phyloP scores from a whole-genome alignment of 805 yeast species.

The Candida boidinii region DNA sequence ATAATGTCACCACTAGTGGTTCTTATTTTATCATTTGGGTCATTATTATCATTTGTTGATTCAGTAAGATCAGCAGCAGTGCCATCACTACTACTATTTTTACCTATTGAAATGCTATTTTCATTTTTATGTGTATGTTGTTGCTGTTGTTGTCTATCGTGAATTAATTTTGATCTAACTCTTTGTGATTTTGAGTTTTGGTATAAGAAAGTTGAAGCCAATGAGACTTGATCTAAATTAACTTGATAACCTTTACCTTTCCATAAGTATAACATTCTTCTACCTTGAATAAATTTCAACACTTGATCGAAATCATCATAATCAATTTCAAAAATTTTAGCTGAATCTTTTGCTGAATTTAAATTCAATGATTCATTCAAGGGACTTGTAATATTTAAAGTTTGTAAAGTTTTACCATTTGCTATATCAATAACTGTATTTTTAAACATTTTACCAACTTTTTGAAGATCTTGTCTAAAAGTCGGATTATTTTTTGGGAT shows the following conservation, averaged over 20 bases:
- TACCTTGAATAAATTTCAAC: slow-evolving; percentile 18
- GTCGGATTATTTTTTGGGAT: slow-evolving; percentile 24
- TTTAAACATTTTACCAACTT: slow-evolving; percentile 26
- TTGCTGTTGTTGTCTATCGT: too few species aligned
- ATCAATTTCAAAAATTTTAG: slow-evolving; percentile 10
- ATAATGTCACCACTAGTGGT: not conserved
- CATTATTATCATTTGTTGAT: not conserved
- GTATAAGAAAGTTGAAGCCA: slow-evolving; percentile 8
- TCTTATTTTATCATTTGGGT: not conserved
- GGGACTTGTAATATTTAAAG: slow-evolving; percentile 15
- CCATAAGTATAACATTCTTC: slow-evolving; percentile 34
- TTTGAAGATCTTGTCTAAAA: slow-evolving; percentile 25
- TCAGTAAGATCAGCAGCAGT: not conserved
- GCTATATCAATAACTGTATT: slow-evolving; percentile 28
- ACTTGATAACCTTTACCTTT: slow-evolving; percentile 38
- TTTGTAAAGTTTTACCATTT: slow-evolving; percentile 25
- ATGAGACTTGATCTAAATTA: slow-evolving; percentile 18
- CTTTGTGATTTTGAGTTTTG: too few species aligned
- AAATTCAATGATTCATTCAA: slow-evolving; percentile 9
- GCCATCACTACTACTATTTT: not conserved
- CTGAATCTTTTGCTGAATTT: slow-evolving; percentile 9
- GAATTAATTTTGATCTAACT: too few species aligned
- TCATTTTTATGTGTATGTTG: too few species aligned
- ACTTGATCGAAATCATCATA: slow-evolving; percentile 22
- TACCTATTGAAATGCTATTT: too few species aligned